Base-by-base conservation (phyloP, 2,329 filamentous ascomycete species). In the Sarocladium brachiariae region DNA sequence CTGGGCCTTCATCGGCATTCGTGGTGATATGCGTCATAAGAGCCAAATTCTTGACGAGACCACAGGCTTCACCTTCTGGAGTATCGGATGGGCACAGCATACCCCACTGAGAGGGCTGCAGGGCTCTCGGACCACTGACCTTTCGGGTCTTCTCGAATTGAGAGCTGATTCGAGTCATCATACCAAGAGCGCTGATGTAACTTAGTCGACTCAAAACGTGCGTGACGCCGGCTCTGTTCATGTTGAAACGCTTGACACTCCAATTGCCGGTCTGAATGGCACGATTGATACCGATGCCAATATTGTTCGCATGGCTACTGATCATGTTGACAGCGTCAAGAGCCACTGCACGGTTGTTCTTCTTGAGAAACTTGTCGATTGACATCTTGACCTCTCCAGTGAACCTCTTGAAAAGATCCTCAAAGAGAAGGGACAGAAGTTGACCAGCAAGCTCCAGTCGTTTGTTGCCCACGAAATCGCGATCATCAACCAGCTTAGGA, bases 11-110 rank as follows among this genome's bases (percentile, higher is more conserved):
- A 51, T 96, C 90, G 51, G 95, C 89, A 56, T 96, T 89, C 2
- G 93, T 99, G 1, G 93, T 99, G 59, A 99, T 97, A 63, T 99
- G 95, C 49, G 95, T 99, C 93, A 99, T 99, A 52, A 99, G 75
- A 8, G 93, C 93, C 72, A 99, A 70, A 63, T 99, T 99, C 76
- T 99, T 99, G 59, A 99, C 91, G 52, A 99, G 72, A 76, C 93
- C 93, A 71, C 93, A 99, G 10, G 93, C 91, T 73, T 99, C 93
- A 70, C 93, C 93, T 84, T 99, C 93, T 6, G 93, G 93, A 0
- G 93, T 99, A 75, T 99, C 93, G 10, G 93, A 95, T 0, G 91
- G 87, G 64, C 93, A 99, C 50, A 99, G 76, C 91, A 99, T 96
- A 59, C 93, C 93, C 72, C 96, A 99, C 59, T 99, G 93, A 1